These are phyloP conservation scores for Eucalyptus melliodora DNA, from an alignment of 345 rosid genomes.

Conservation along the genomic window DNA sequence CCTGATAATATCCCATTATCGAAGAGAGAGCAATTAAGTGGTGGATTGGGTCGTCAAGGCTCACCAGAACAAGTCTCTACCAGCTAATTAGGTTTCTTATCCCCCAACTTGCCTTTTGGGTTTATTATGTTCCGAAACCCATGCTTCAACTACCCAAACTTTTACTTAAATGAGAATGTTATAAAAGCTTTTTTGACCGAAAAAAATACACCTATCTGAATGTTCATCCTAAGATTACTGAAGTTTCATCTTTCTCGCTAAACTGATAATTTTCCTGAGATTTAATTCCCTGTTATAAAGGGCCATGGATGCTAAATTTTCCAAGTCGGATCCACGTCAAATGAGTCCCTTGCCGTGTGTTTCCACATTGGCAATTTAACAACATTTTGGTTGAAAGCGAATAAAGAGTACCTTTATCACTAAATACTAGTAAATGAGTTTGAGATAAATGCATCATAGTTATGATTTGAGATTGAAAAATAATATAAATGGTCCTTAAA, in stretches of 20 bases:
- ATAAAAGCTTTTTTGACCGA: too few species aligned
- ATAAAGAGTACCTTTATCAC: background rate
- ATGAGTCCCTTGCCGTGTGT: background rate
- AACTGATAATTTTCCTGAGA: background rate
- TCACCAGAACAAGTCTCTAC: too few species aligned
- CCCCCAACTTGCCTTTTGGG: background rate
- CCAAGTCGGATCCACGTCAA: background rate
- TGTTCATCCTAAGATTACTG: background rate
- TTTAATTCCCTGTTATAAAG: too few species aligned
- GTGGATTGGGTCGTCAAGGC: background rate
- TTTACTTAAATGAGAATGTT: too few species aligned
- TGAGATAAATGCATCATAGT: rapidly evolving
- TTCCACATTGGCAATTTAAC: background rate
- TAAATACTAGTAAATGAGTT: background rate
- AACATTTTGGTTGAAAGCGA: background rate
- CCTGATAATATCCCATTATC: too few species aligned
- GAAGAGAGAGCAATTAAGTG: background rate
- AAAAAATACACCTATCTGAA: background rate
- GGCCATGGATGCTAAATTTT: background rate
- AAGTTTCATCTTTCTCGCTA: background rate
- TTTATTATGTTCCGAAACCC: too few species aligned
- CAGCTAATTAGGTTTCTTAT: background rate
- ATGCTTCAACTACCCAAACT: too few species aligned
- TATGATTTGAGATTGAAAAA: background rate
- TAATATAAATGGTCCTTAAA: background rate